Percentiles rank a stretch among this genome's conserved stretches.
Evolutionary conservation across 2,329 filamentous ascomycete species (phyloP).

Genomic region (Colletotrichum cordylinicola): DNA sequence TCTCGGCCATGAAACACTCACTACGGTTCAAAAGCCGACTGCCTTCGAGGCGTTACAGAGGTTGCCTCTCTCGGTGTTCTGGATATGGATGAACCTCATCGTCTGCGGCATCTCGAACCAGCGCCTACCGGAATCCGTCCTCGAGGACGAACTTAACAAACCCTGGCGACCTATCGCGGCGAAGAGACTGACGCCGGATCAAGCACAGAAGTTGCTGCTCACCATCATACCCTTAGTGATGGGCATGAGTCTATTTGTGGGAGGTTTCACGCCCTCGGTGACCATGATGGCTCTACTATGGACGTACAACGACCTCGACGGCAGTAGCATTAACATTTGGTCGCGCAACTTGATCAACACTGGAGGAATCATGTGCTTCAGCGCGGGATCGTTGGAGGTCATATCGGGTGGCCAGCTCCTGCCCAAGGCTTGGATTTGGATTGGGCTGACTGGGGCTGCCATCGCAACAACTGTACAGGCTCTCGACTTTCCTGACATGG

Average conservation of each 20-base stretch:
- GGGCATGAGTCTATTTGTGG: constrained; percentile 11
- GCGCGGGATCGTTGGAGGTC: constrained; percentile 29
- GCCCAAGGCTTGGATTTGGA: constrained; percentile 24
- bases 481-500: constrained; percentile 29
- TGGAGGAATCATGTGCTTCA: constrained; percentile 31
- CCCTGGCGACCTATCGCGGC: constrained; percentile 35
- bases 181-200: constrained; percentile 25
- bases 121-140: constrained; percentile 22
- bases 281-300: constrained; percentile 30
- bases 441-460: constrained; percentile 25
- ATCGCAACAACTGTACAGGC: constrained; percentile 32
- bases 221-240: constrained; percentile 25
- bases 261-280: constrained; percentile 24
- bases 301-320: constrained; percentile 36
- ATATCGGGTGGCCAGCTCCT: constrained; percentile 15
- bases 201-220: constrained; percentile 30
- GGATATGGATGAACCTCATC: constrained; percentile 34
- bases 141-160: constrained; percentile 35
- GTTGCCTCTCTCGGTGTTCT: constrained; percentile 11
- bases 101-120: constrained; percentile 34
- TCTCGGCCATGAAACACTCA: neutral
- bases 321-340: constrained; percentile 24
- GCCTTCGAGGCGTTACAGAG: neutral
- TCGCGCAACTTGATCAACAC: constrained; percentile 31
- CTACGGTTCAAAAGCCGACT: neutral